These are phyloP conservation scores for Cutaneotrichosporon cavernicola DNA, from an alignment of 1,284 basidiomycete species.

Conservation along the genomic window DNA sequence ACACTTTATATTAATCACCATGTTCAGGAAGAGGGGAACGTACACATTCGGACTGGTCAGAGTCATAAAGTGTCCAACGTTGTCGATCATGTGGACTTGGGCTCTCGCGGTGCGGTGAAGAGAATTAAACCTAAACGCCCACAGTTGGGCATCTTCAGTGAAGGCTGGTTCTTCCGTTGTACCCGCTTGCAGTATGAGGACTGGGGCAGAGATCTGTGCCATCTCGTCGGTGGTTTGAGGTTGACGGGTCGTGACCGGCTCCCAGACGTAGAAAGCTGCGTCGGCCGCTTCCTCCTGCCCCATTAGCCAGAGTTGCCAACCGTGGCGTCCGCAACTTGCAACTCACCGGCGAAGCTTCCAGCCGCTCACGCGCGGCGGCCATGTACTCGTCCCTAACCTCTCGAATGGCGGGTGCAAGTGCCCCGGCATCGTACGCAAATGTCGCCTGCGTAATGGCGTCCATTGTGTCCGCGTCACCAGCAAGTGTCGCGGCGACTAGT, in stretches of 20 bases:
- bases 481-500: slow-evolving; percentile 16
- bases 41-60: slow-evolving; percentile 30
- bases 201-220: slow-evolving; percentile 14
- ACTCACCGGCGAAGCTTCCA: slow-evolving; percentile 10
- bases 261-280: slow-evolving; percentile 21
- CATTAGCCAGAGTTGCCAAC: neutral
- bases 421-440: slow-evolving; percentile 28
- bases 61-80: slow-evolving; percentile 26
- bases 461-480: slow-evolving; percentile 27
- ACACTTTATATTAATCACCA: slow-evolving; percentile 15
- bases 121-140: slow-evolving; percentile 14
- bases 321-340: too few species aligned
- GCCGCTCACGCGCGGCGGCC: slow-evolving; percentile 17
- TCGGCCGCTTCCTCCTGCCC: slow-evolving; percentile 10
- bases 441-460: slow-evolving; percentile 26
- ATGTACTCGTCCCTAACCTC: slow-evolving; percentile 30
- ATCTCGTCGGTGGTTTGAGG: slow-evolving; percentile 11
- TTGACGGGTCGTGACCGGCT: slow-evolving; percentile 8
- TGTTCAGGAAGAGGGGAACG: neutral
- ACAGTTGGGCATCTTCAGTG: slow-evolving; percentile 5
- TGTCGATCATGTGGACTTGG: slow-evolving; percentile 13
- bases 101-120: slow-evolving; percentile 9
- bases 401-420: slow-evolving; percentile 20
- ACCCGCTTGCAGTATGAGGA: slow-evolving; percentile 25
- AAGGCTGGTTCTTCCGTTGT: neutral